phyloP scores from a whole-genome alignment of 2,329 filamentous ascomycete species.

The Phyllosticta capitalensis region DNA sequence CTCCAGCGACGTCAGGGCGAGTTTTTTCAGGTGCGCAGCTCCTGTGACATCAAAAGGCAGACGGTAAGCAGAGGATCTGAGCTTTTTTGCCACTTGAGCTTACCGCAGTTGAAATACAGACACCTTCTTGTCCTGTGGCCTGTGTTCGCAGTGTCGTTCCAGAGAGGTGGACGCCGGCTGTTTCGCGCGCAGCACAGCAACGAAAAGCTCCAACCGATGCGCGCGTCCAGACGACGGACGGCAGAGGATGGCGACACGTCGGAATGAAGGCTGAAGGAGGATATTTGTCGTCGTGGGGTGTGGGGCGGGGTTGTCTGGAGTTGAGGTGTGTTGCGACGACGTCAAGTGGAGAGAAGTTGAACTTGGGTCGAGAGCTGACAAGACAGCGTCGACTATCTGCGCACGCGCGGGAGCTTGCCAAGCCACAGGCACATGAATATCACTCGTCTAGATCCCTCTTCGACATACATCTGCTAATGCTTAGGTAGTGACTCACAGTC shows the following conservation, averaged over 20 bases:
- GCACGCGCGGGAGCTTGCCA: background rate
- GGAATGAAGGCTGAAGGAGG: background rate
- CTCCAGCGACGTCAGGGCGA: conserved; percentile 6
- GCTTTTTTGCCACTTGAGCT: background rate
- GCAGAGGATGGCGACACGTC: background rate
- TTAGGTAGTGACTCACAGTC: background rate
- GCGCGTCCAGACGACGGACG: background rate
- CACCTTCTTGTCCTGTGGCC: background rate
- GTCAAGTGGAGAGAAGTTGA: background rate
- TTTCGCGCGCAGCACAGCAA: background rate
- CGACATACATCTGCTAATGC: background rate
- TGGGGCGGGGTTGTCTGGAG: background rate
- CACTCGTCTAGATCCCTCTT: background rate
- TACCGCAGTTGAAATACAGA: background rate
- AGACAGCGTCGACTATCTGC: background rate
- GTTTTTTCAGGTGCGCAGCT: background rate
- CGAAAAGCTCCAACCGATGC: background rate
- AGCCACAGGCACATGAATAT: background rate
- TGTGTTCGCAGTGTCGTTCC: background rate
- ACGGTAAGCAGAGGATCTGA: background rate
- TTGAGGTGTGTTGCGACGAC: background rate
- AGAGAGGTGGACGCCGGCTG: background rate
- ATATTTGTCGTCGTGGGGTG: background rate
- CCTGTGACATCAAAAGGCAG: background rate
- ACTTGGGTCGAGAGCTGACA: background rate